Base-by-base conservation (phyloP, 139 green algal species). In the Chlorella sp. region DNA sequence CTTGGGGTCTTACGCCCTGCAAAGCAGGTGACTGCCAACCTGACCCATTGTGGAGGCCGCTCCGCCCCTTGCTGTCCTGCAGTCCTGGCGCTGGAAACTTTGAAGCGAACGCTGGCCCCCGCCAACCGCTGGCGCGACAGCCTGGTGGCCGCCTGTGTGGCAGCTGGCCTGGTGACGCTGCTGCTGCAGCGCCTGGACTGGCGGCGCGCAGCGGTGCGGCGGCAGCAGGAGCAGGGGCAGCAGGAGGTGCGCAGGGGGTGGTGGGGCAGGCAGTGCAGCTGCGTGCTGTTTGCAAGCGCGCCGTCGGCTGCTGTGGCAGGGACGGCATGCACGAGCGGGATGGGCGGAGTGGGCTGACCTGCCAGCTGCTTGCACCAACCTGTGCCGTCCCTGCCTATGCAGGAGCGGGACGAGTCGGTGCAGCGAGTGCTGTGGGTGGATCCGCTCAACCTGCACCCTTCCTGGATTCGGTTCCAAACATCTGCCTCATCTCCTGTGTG, bases 151-250 rank as follows among this genome's bases (percentile, higher is more conserved):
- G 89, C 93, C 72, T 92, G 89, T 36, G 76, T 96, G 36, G 73
- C 40, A 34, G 79, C 54, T 24, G 87, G 87, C 30, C 80, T 94
- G 83, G 58, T 93, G n/a, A 73, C 54, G 36, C 17, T 85, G 36
- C 88, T 97, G 86, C 88, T 98, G 67, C 28, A 65, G 16, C 65
- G 89, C 36, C 88, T 98, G 64, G 95, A 98, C 83, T 97, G 95
- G 94, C 87, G 90, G 46, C 51, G 30, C 5, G 64, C 8, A 20
- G 28, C 51, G 51, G 51, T 16, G 24, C 51, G 51, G 51, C 28
- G 38, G 40, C 24, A 73, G 30, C 34, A 62, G 60, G 51, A 34
- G 38, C 77, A 83, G 60, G 77, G 44, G 56, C 24, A 60, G 48
- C 76, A 82, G 76, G 76, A 82, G 76, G 76, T 82, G 54, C 7